These are phyloP conservation scores for Penicillium sp. DNA, from an alignment of 2,329 filamentous ascomycete genomes.

Conservation along the genomic window DNA sequence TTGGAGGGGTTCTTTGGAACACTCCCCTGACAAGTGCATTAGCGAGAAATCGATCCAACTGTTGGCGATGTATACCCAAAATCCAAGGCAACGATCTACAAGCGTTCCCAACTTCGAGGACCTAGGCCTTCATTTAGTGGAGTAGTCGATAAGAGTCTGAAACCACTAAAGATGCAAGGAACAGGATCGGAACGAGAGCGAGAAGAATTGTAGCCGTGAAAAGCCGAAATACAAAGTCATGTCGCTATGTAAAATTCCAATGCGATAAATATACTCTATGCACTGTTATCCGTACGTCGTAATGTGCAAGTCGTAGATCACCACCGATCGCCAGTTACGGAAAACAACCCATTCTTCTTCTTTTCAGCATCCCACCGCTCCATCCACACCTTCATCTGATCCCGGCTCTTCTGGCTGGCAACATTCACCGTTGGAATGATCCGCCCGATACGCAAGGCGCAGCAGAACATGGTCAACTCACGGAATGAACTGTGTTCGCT, in stretches of 20 bases:
- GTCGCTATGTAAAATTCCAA: neutral
- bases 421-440: constrained; percentile 93
- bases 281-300: neutral
- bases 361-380: constrained; percentile 63
- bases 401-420: constrained; percentile 60
- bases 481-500: constrained; percentile 94
- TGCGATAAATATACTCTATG: neutral
- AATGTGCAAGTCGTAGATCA: constrained; percentile 11
- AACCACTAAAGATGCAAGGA: neutral
- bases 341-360: constrained; percentile 60
- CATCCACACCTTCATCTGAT: constrained; percentile 65
- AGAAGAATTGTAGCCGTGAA: neutral
- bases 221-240: neutral
- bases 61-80: neutral
- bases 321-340: constrained; percentile 37
- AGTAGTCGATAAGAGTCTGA: neutral
- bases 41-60: constrained; percentile 2
- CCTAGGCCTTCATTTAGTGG: neutral
- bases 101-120: neutral
- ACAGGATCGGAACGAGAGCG: neutral
- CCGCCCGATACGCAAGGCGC: constrained; percentile 79
- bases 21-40: constrained; percentile 5
- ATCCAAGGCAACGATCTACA: neutral
- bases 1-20: neutral
- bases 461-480: constrained; percentile 90